A percentile compares a stretch with the other conserved stretches of the same genome.
These are phyloP conservation scores for Boletus rufocinnamomeus DNA, from an alignment of 768 basidiomycete species.

Conservation along the genomic window DNA sequence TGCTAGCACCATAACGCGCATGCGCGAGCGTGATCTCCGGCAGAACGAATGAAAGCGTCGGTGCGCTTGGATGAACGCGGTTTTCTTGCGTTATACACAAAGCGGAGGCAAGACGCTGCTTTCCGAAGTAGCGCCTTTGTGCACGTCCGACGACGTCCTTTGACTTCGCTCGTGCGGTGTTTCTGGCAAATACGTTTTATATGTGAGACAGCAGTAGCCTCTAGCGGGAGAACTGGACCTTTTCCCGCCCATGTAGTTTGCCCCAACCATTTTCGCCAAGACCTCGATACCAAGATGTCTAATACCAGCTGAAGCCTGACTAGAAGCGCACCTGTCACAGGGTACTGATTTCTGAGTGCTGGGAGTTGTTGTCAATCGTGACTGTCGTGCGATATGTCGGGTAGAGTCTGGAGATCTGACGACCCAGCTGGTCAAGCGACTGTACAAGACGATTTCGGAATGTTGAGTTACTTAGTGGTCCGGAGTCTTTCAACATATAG, in stretches of 20 bases:
- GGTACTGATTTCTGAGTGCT: too few relatives aligned
- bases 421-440: too few relatives aligned
- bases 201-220: background rate
- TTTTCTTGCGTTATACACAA: conserved; percentile 29
- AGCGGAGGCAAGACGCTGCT: conserved; percentile 54
- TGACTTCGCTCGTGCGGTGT: conserved; percentile 54
- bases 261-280: conserved; percentile 53
- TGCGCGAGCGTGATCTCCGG: conserved; percentile 32
- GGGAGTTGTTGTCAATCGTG: background rate
- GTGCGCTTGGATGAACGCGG: conserved; percentile 1
- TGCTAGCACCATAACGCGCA: conserved; percentile 17
- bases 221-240: conserved; percentile 40
- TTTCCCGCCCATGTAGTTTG: conserved; percentile 79
- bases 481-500: background rate
- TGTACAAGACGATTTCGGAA: too few relatives aligned
- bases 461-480: background rate
- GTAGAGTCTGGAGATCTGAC: background rate
- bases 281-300: background rate
- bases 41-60: conserved; percentile 12
- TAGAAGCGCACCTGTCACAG: too few relatives aligned
- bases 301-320: background rate
- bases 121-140: conserved; percentile 63
- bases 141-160: conserved; percentile 56
- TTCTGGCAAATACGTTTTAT: conserved; percentile 41
- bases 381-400: background rate